Conservation (phyloP, 2,329 filamentous ascomycete species). For the Aspergillus sp. region DNA sequence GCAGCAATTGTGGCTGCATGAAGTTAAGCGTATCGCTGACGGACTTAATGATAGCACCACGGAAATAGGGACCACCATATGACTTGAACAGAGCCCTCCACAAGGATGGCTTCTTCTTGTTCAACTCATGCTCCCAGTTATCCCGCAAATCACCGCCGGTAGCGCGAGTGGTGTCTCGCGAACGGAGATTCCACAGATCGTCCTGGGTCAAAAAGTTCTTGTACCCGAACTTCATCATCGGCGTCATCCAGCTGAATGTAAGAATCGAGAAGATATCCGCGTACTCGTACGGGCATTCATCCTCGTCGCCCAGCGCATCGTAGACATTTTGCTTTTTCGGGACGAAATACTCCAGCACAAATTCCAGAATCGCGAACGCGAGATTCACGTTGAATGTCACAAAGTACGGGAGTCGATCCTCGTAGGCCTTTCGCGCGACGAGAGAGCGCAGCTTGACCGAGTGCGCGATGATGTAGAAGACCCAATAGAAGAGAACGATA, state of each 20-base stretch:
- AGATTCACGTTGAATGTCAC: constrained; percentile 63
- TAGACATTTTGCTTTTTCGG: constrained; percentile 67
- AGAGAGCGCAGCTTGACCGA: constrained; percentile 79
- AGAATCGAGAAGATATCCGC: constrained; percentile 87
- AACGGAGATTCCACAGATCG: constrained; percentile 86
- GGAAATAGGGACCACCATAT: constrained; percentile 74
- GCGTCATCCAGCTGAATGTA: constrained; percentile 98
- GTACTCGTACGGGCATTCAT: constrained; percentile 71
- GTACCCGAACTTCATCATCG: constrained; percentile 92
- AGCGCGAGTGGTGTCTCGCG: constrained; percentile 64
- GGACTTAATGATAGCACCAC: constrained; percentile 80
- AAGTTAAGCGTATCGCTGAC: constrained; percentile 80
- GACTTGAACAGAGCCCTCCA: constrained; percentile 79
- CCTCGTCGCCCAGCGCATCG: constrained; percentile 54
- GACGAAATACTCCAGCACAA: constrained; percentile 74
- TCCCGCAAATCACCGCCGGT: constrained; percentile 62
- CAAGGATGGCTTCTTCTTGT: constrained; percentile 66
- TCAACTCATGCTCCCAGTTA: constrained; percentile 67
- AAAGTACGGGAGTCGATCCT: constrained; percentile 62
- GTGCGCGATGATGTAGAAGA: constrained; percentile 69
- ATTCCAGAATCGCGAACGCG: constrained; percentile 60
- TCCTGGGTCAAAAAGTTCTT: constrained; percentile 85
- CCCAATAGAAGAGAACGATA: constrained; percentile 85
- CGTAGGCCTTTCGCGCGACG: constrained; percentile 65
- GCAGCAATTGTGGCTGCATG: constrained; percentile 79